Evolutionary conservation across 306 rosid genomes (phyloP), one percentile per base, ranked within the genome.

Genomic region (Vigna unguiculata): DNA sequence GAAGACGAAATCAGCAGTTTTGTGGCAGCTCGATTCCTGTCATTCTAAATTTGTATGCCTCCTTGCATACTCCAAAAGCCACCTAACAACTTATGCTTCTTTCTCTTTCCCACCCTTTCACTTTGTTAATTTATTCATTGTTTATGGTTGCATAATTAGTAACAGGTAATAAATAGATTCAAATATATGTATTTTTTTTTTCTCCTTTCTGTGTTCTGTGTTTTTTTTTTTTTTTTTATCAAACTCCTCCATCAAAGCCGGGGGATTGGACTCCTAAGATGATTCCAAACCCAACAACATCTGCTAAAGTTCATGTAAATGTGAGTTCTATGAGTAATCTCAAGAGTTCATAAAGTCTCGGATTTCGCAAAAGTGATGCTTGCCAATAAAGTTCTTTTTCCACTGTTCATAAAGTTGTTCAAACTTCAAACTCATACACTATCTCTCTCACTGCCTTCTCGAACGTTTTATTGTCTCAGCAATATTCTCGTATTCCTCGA

Each of bases 1-100:
- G 28, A 59, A 43, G 48, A 57, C 16, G 32, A 19, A n/a, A 38
- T 41, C 74, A 36, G 59, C 73, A 38, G 53, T 48, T 36, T 61
- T 59, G 1, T 32, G 62, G 71, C 30, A 7, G 46, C 79, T 68
- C 59, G 54, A 82, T 71, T 65, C 75, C 70, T 14, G 17, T 16
- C 57, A 10, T 30, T 24, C 19, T 45, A 24, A 6, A 9, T 46
- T 25, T 46, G 5, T 30, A 55, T 81, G 91, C 59, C 91, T 66
- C 89, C 81, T 82, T 71, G 85, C 83, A 12, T 34, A 58, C 86
- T 77, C 90, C 90, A 88, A 87, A 82, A 83, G 91, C 78, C 93
- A 82, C 86, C 73, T 57, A 3, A 68, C 22, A 7, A 7, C 19
- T 40, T 5, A 49, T 58, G 24, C 78, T 22, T 41, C 49, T 24